A percentile compares a stretch with the other conserved stretches of the same genome.
phyloP scores from a whole-genome alignment of 2,329 filamentous ascomycete genomes.

The Sordariomycetes sp. region DNA sequence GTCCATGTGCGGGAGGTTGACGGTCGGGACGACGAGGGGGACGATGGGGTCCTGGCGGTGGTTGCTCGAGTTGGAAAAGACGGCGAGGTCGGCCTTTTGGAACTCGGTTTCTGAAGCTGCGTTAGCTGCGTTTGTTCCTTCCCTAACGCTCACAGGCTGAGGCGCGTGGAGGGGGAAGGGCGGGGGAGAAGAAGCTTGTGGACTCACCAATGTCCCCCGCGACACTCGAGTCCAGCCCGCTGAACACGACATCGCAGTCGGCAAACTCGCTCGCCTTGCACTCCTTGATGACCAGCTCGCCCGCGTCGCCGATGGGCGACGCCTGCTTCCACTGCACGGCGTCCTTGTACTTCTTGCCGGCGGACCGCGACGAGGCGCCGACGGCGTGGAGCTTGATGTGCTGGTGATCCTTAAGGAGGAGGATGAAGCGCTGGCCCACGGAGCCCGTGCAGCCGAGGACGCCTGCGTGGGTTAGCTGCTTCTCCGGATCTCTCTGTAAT shows the following conservation, averaged over 20 bases:
- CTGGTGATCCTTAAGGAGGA: conserved; percentile 79
- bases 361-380: conserved; percentile 78
- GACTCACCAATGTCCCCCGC: conserved; percentile 75
- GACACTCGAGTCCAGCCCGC: conserved; percentile 81
- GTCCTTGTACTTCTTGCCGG: conserved; percentile 89
- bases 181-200: background rate
- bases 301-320: conserved; percentile 65
- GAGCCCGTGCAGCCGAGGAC: conserved; percentile 89
- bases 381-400: conserved; percentile 77
- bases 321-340: conserved; percentile 93
- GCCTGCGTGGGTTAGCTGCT: conserved; percentile 24
- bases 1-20: conserved; percentile 79
- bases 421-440: conserved; percentile 89
- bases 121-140: background rate
- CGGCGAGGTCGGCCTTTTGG: conserved; percentile 71
- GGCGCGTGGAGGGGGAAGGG: too few relatives aligned
- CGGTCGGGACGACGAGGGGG: conserved; percentile 86
- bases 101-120: conserved; percentile 75
- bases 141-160: too few relatives aligned
- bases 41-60: conserved; percentile 83
- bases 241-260: conserved; percentile 90
- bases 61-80: conserved; percentile 98
- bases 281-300: conserved; percentile 70
- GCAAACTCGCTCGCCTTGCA: conserved; percentile 72
- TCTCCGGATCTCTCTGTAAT: conserved; percentile 4